phyloP scores from a whole-genome alignment of 1,284 basidiomycete genomes.

The Fomitopsis schrenkii region DNA sequence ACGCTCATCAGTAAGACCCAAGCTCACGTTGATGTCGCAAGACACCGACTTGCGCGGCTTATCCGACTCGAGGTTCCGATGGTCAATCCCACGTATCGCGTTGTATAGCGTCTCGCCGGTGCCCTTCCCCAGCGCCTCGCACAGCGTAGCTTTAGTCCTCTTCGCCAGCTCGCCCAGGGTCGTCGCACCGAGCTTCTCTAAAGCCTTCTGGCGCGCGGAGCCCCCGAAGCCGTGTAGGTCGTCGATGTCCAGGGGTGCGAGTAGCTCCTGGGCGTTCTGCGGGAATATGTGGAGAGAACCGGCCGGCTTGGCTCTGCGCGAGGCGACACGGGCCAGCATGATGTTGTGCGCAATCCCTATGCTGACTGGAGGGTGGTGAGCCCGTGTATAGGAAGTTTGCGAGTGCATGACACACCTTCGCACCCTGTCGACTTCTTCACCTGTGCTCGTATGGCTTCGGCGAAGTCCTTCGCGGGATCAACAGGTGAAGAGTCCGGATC shows the following conservation, averaged over 20 bases:
- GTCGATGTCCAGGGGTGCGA: constrained; percentile 78
- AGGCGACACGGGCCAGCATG: constrained; percentile 89
- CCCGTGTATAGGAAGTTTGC: background rate
- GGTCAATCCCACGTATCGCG: constrained; percentile 81
- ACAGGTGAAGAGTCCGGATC: constrained; percentile 23
- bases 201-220: constrained; percentile 67
- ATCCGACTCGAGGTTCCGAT: constrained; percentile 75
- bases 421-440: constrained; percentile 79
- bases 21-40: constrained; percentile 85
- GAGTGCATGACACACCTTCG: constrained; percentile 53
- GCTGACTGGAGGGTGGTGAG: constrained; percentile 51
- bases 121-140: constrained; percentile 75
- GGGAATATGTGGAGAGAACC: constrained; percentile 73
- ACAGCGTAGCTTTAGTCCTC: constrained; percentile 60
- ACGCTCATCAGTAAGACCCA: constrained; percentile 6
- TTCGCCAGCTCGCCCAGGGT: constrained; percentile 65
- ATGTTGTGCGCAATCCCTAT: constrained; percentile 93
- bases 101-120: constrained; percentile 85
- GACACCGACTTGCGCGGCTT: constrained; percentile 85
- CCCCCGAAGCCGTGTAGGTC: constrained; percentile 89
- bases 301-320: constrained; percentile 87
- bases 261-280: constrained; percentile 50
- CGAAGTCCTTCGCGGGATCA: constrained; percentile 71
- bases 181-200: constrained; percentile 72
- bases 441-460: constrained; percentile 76